Base-by-base conservation (phyloP, 805 yeast genomes). In the Metschnikowia koreensis region DNA sequence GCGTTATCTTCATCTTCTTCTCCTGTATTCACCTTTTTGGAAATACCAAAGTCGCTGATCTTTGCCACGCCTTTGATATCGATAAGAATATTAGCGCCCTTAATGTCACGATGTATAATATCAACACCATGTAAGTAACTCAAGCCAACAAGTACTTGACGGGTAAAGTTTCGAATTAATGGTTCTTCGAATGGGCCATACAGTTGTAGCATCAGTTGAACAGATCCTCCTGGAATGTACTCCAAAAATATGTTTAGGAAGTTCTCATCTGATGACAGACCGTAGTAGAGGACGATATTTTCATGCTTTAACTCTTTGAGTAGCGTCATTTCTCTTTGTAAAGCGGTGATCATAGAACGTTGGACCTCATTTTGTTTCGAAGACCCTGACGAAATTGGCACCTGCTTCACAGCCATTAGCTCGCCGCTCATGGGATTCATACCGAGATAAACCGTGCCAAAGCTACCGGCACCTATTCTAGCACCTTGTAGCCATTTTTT, bases 361-460 rank as follows among this genome's bases (percentile, higher is more conserved):
- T 68, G 71, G 53, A 62, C 60, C 41, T 68, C 70, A 41, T 48
- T 51, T 34, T 62, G 53, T 43, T 73, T 56, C 48, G 73, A 68
- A 61, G 54, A 60, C 34, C 74, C 73, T 36, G 71, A 67, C 1
- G 87, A 85, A 15, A 92, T 66, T 44, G 86, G 87, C 1, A 94
- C 97, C 66, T 92, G 97, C 64, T 94, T 94, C 16, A 94, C 97
- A 0, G 98, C 99, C 96, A 93, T 89, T 47, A 94, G 75, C 65
- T 91, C 98, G 41, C 99, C 99, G 0, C 96, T 91, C 34, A 86
- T 69, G 1, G 96, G 87, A 65, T 92, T 89, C 84, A 94, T 83
- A 0, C 97, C 99, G 37, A 94, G 72, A 56, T 87, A 92, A 1
- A 94, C 99, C 1, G 89, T 84, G 33, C 98, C 99, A 74, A 91